Conservation (phyloP, 495 filamentous ascomycete genomes). For the Hypoxylon perforatum region DNA sequence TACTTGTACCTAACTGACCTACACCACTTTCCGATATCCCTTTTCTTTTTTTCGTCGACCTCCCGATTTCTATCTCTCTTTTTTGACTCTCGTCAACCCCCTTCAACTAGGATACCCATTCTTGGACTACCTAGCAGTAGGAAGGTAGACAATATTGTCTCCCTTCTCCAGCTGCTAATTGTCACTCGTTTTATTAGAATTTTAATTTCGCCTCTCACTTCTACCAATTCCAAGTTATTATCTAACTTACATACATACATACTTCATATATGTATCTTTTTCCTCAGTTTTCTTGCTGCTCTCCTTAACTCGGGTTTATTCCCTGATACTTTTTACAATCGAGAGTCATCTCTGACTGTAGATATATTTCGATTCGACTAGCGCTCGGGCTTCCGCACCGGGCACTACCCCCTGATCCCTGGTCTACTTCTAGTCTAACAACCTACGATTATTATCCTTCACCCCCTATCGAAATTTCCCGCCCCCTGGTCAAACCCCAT, state of each 20-base stretch:
- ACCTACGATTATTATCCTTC: conserved; percentile 25
- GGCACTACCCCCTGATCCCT: conserved; percentile 36
- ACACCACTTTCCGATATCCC: conserved; percentile 18
- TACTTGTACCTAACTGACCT: background rate
- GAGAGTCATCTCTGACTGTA: conserved; percentile 14
- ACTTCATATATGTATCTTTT: background rate
- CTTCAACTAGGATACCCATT: conserved; percentile 13
- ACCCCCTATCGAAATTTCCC: conserved; percentile 44
- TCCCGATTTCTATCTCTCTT: background rate
- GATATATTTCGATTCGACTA: conserved; percentile 27
- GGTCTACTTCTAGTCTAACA: conserved; percentile 8
- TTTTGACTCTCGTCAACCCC: conserved; percentile 10
- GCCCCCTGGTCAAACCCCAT: conserved; percentile 37
- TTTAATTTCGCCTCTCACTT: background rate
- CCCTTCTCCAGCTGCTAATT: background rate
- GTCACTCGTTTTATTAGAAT: background rate
- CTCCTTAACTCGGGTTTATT: background rate
- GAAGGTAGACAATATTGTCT: conserved; percentile 8
- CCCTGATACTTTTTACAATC: background rate
- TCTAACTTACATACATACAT: background rate
- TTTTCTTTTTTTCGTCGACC: conserved; percentile 5
- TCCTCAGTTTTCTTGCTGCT: background rate
- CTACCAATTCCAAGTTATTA: background rate
- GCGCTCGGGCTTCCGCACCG: conserved; percentile 36
- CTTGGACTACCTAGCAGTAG: conserved; percentile 2